These are phyloP conservation scores for Cronartium ribicola DNA, from an alignment of 1,284 basidiomycete genomes.

Conservation along the genomic window DNA sequence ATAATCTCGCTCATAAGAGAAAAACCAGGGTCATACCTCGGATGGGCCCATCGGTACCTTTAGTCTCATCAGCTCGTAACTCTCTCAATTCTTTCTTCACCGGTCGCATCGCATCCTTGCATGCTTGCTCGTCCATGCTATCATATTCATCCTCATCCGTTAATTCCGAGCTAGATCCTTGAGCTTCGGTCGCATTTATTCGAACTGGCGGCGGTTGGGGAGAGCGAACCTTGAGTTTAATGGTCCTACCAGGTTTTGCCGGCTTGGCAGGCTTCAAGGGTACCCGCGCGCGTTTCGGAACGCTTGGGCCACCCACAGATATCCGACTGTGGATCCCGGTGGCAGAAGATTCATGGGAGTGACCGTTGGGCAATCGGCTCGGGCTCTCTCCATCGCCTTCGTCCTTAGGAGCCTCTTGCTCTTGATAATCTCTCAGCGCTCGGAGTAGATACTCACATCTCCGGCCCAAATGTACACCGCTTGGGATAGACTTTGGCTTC, in stretches of 20 bases:
- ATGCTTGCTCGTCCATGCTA: conserved; percentile 83
- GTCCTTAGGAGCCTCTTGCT: conserved; percentile 58
- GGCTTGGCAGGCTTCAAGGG: conserved; percentile 2
- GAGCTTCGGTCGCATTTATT: conserved; percentile 68
- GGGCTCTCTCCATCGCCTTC: conserved; percentile 28
- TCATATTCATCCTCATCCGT: conserved; percentile 51
- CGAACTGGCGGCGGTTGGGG: conserved; percentile 77
- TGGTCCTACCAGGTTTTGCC: conserved; percentile 60
- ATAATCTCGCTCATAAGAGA: conserved; percentile 67
- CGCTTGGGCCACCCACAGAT: conserved; percentile 29
- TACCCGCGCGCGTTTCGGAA: conserved; percentile 39
- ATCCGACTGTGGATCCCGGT: conserved; percentile 18
- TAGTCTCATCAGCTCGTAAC: conserved; percentile 49
- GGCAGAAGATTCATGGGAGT: conserved; percentile 35
- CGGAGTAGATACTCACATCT: conserved; percentile 90
- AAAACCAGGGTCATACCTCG: conserved; percentile 32
- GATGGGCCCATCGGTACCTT: conserved; percentile 21
- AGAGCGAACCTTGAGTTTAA: conserved; percentile 49
- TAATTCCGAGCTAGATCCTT: conserved; percentile 39
- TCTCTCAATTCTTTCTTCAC: conserved; percentile 89
- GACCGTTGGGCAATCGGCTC: conserved; percentile 17
- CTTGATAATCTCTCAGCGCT: conserved; percentile 83
- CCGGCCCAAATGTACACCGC: conserved; percentile 93
- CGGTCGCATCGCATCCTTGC: conserved; percentile 91
- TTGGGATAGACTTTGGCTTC: conserved; percentile 77